phyloP scores from a whole-genome alignment of 331 rosid genomes.

The Stylosanthes scabra region DNA sequence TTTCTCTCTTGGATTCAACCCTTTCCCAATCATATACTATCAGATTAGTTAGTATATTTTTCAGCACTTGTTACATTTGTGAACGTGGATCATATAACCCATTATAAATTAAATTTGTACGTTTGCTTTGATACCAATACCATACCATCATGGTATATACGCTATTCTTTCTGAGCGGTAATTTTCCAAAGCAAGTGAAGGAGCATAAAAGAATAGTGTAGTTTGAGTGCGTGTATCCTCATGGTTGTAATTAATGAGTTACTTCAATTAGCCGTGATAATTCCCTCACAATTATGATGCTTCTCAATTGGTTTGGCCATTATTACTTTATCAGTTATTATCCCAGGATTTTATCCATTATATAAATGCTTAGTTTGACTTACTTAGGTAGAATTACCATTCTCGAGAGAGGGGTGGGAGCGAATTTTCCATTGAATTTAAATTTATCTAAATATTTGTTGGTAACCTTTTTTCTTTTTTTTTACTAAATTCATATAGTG shows the following conservation, averaged over 20 bases:
- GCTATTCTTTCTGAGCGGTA: too few relatives aligned
- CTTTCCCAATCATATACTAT: neutral
- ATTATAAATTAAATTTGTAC: too few relatives aligned
- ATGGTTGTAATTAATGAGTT: neutral
- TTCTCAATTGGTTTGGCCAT: constrained; percentile 9
- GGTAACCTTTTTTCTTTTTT: too few relatives aligned
- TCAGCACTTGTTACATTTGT: too few relatives aligned
- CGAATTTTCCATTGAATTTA: neutral
- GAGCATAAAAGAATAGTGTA: neutral
- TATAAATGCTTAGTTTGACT: constrained; percentile 30
- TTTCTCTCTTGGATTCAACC: neutral
- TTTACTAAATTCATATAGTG: too few relatives aligned
- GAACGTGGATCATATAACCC: too few relatives aligned
- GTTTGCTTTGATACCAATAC: too few relatives aligned
- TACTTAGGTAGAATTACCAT: neutral
- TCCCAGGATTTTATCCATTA: neutral
- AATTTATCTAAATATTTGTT: neutral
- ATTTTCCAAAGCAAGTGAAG: too few relatives aligned
- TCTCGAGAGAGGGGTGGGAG: neutral
- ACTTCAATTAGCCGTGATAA: neutral
- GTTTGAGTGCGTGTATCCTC: too few relatives aligned
- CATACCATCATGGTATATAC: too few relatives aligned
- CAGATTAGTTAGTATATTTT: too few relatives aligned
- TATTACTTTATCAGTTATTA: neutral
- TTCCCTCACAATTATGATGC: constrained; percentile 3